phyloP scores from a whole-genome alignment of 208 protist genomes.

The Wallacemonas sp. region DNA sequence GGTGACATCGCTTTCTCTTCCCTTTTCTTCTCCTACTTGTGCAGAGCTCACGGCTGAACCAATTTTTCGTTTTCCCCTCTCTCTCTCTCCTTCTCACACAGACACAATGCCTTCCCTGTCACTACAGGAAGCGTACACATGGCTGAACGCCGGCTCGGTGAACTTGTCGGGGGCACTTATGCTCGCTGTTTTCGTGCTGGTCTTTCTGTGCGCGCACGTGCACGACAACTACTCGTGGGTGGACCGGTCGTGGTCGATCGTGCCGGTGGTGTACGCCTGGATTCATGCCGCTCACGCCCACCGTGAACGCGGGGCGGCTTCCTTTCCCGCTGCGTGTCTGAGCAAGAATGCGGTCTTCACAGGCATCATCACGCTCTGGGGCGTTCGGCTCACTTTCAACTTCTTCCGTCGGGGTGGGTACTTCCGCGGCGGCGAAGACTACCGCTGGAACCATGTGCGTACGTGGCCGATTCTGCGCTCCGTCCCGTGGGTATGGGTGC shows the following conservation, averaged over 20 bases:
- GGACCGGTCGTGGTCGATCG: slow-evolving; percentile 75
- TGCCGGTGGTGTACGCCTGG: slow-evolving; percentile 69
- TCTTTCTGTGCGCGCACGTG: slow-evolving; percentile 47
- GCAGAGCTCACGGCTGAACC: neutral
- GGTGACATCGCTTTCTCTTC: too few species aligned
- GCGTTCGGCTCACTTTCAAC: slow-evolving; percentile 70
- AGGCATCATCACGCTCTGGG: slow-evolving; percentile 62
- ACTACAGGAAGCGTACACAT: neutral
- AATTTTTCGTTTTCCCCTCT: neutral
- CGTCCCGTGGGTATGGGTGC: slow-evolving; percentile 29
- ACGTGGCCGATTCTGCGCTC: slow-evolving; percentile 31
- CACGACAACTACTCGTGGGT: slow-evolving; percentile 83
- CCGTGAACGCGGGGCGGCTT: slow-evolving; percentile 2
- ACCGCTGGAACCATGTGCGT: slow-evolving; percentile 70
- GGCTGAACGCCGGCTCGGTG: slow-evolving; percentile 14
- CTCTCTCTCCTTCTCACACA: neutral
- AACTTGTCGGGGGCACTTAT: slow-evolving; percentile 33
- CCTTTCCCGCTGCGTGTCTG: slow-evolving; percentile 12
- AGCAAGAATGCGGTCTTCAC: slow-evolving; percentile 34
- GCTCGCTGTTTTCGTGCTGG: slow-evolving; percentile 33
- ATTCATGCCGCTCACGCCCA: slow-evolving; percentile 46
- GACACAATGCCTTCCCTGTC: neutral
- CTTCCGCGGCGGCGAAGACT: slow-evolving; percentile 62
- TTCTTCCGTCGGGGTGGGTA: slow-evolving; percentile 74
- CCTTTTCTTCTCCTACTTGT: slow-evolving; percentile 9